These are phyloP conservation scores for Colletotrichum nymphaeae DNA, from an alignment of 2,329 filamentous ascomycete species.

Conservation along the genomic window DNA sequence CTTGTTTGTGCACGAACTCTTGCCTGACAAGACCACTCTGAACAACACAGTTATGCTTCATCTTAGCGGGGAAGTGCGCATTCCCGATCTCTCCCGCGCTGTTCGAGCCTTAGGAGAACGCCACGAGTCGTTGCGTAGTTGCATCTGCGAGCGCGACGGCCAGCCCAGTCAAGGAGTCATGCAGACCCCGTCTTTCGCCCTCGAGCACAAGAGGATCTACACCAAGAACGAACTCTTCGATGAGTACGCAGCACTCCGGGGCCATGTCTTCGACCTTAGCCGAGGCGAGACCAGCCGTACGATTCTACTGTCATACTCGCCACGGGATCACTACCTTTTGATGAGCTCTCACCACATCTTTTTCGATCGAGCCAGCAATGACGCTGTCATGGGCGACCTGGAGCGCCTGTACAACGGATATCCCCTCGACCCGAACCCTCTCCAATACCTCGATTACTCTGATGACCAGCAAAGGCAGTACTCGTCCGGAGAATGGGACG, in stretches of 20 bases:
- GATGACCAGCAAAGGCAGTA: slow-evolving; percentile 44
- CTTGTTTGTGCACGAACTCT: neutral
- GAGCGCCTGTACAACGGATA: slow-evolving; percentile 53
- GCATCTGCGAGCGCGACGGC: neutral
- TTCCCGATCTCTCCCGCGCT: neutral
- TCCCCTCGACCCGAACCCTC: slow-evolving; percentile 30
- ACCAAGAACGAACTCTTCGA: neutral
- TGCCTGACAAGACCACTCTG: neutral
- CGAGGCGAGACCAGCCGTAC: neutral
- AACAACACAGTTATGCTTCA: slow-evolving; percentile 1
- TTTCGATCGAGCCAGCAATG: slow-evolving; percentile 60
- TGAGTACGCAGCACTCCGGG: neutral
- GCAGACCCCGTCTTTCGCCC: neutral
- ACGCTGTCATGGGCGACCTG: slow-evolving; percentile 57
- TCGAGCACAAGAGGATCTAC: neutral
- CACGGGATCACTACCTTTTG: slow-evolving; percentile 52
- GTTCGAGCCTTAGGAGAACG: neutral
- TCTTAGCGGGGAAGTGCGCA: neutral
- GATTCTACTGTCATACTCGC: slow-evolving; percentile 47
- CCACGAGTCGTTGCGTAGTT: neutral
- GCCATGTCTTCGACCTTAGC: neutral
- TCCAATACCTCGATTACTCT: slow-evolving; percentile 52
- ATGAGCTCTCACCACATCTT: slow-evolving; percentile 61
- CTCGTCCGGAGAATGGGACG: slow-evolving; percentile 34
- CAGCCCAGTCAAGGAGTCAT: neutral